Evolutionary conservation across 441 rosid species (phyloP).

Genomic region (Cnidoscolus chayamansa): DNA sequence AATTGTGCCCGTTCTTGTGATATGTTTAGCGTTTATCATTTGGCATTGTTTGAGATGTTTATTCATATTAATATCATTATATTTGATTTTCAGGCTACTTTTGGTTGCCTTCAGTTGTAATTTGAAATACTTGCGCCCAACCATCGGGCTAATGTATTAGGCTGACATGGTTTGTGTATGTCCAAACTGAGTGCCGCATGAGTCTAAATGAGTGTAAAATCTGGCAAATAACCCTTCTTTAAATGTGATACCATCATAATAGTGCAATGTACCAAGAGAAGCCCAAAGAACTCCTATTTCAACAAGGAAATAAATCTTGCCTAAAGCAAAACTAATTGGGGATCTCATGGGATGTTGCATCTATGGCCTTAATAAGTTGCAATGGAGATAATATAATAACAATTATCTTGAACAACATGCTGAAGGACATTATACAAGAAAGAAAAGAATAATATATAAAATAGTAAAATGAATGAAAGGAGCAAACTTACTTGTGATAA

Average conservation of each 20-base stretch:
- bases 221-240: neutral
- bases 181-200: too few relatives aligned
- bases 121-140: too few relatives aligned
- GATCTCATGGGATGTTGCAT: neutral
- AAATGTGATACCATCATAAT: neutral
- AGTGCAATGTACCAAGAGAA: neutral
- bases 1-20: too few relatives aligned
- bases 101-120: too few relatives aligned
- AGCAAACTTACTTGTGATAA: constrained; percentile 63
- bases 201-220: neutral
- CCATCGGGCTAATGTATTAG: too few relatives aligned
- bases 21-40: too few relatives aligned
- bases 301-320: neutral
- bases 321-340: neutral
- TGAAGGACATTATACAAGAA: constrained; percentile 1
- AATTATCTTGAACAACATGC: neutral
- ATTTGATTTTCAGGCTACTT: too few relatives aligned
- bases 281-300: neutral
- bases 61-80: too few relatives aligned
- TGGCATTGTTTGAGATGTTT: too few relatives aligned
- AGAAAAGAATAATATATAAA: neutral
- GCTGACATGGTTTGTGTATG: too few relatives aligned
- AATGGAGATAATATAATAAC: neutral
- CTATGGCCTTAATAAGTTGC: neutral
- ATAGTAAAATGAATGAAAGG: neutral